phyloP scores from a whole-genome alignment of 805 yeast species.

The Candida ulmi region DNA sequence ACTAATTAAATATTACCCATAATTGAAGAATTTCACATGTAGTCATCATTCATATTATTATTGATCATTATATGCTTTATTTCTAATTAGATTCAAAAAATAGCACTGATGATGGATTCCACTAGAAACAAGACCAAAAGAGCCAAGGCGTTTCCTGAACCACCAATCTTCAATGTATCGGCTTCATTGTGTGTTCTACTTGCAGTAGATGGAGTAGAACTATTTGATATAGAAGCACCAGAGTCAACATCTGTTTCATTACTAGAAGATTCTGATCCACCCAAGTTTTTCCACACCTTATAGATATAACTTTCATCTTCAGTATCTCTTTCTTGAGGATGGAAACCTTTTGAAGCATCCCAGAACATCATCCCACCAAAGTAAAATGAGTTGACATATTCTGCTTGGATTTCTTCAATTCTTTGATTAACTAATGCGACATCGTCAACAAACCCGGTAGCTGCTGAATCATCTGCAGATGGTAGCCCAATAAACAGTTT shows the following conservation, averaged over 20 bases:
- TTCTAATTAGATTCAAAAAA: too few relatives aligned
- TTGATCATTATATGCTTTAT: too few relatives aligned
- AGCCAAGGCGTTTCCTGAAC: too few relatives aligned
- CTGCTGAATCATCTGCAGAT: constrained; percentile 46
- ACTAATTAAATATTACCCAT: too few relatives aligned
- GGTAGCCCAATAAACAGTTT: constrained; percentile 62
- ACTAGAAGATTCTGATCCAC: constrained; percentile 3
- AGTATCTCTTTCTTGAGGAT: constrained; percentile 31
- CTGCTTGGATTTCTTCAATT: constrained; percentile 14
- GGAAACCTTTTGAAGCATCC: constrained; percentile 80
- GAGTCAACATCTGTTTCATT: not conserved
- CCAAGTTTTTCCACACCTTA: constrained; percentile 17
- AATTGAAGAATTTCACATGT: too few relatives aligned
- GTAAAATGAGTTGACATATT: constrained; percentile 13
- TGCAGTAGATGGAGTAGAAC: not conserved
- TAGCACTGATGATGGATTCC: too few relatives aligned
- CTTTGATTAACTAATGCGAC: constrained; percentile 28
- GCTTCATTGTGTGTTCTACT: not conserved
- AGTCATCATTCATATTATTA: too few relatives aligned
- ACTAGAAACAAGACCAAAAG: too few relatives aligned
- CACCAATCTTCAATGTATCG: too few relatives aligned
- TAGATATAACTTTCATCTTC: constrained; percentile 16
- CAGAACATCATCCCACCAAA: constrained; percentile 89
- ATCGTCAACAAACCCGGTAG: constrained; percentile 47
- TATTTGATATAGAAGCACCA: constrained; percentile 7